These are phyloP conservation scores for Sanghuangporus baumii DNA, from an alignment of 1,284 basidiomycete genomes.

Conservation along the genomic window DNA sequence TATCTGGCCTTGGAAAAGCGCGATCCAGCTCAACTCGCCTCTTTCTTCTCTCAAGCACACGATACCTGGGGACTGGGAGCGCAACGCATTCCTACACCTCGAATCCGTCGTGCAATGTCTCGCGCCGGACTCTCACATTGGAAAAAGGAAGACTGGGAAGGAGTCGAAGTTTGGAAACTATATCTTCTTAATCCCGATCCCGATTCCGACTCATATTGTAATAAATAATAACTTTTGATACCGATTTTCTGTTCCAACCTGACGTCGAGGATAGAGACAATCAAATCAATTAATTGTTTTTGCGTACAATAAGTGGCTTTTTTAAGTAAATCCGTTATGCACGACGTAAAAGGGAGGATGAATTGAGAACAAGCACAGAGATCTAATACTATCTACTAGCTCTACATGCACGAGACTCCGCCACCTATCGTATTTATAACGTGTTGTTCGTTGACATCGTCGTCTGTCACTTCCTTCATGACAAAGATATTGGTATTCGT, in stretches of 20 bases:
- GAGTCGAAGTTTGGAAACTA: constrained; percentile 68
- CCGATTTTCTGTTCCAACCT: neutral
- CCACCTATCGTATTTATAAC: neutral
- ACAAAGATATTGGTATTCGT: neutral
- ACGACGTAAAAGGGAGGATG: neutral
- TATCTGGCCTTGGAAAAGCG: constrained; percentile 74
- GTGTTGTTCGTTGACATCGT: neutral
- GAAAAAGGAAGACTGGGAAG: constrained; percentile 69
- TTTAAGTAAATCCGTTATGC: neutral
- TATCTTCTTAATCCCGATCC: constrained; percentile 23
- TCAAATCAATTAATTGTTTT: constrained; percentile 23
- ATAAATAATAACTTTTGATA: neutral
- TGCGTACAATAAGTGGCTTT: neutral
- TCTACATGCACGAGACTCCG: neutral
- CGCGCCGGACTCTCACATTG: constrained; percentile 48
- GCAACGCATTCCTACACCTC: constrained; percentile 53
- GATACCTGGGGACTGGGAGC: constrained; percentile 49
- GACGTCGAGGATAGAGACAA: constrained; percentile 8
- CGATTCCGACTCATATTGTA: neutral
- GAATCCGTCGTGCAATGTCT: constrained; percentile 58
- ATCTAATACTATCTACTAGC: neutral
- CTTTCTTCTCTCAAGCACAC: constrained; percentile 42
- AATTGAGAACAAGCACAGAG: neutral
- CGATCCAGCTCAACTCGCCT: constrained; percentile 62
- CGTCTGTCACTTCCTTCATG: neutral